Base-by-base conservation (phyloP, 2,329 filamentous ascomycete genomes). In the Cadophora malorum region DNA sequence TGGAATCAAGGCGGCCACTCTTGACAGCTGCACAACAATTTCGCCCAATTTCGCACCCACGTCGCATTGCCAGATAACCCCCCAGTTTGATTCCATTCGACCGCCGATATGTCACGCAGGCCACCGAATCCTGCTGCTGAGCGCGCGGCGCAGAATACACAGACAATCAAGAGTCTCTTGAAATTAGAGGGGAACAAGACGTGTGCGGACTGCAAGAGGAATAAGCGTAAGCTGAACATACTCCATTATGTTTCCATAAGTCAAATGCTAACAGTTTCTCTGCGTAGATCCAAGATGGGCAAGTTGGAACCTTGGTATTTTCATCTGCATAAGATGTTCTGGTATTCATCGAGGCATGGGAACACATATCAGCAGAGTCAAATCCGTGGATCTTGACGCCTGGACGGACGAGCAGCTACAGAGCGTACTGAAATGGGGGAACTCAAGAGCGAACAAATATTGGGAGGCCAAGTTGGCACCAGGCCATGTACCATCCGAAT, bases 331-430 rank as follows among this genome's bases (percentile, higher is more conserved):
- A 79, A 91, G 94, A 79, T 99, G 96, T 82, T 99, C 96, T 21
- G 96, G 96, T 77, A 97, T 99, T 78, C 96, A 99, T 82, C 92
- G 96, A 78, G 94, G 95, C 74, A 98, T 99, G 94, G 96, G 96
- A 76, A 98, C 95, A 70, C 96, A 99, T 82, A 97, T 99, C 80
- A 97, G 94, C 81, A 88, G 92, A 80, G 96, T 99, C 80, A 99
- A 99, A 81, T 97, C 94, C 1, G 96, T 99, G 74, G 96, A 99
- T 80, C 88, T 99, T 72, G 96, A 99, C 80, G 90, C 95, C 31
- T 99, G 96, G 96, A 99, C 96, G 71, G 96, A 99, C 79, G 96
- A 99, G 80, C 96, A 99, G 83, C 84, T 98, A 69, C 91, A 96
- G 80, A 97, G 93, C 80, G 90, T 99, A 73, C 80, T 99, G 71